Base-by-base conservation (phyloP, 495 filamentous ascomycete species). In the Hypoxylon fuscum region DNA sequence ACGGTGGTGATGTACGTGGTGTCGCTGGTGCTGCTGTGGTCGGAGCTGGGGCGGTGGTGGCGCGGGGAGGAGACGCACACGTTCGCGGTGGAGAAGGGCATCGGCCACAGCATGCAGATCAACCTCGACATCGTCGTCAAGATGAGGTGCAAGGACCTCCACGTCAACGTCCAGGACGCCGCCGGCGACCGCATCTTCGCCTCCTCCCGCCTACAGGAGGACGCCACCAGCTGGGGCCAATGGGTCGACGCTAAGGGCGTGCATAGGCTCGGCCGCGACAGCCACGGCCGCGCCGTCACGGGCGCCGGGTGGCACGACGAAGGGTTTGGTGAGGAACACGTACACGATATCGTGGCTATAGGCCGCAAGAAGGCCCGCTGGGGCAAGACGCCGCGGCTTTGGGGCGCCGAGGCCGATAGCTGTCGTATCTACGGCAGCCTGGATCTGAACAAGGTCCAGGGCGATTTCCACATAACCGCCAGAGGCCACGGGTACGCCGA, bases 381-480 rank as follows among this genome's bases (percentile, higher is more conserved):
- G 77, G 90, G 88, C 15, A 90, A 88, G 79, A 92, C 87, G 5
- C 92, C 92, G 11, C 79, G 78, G 53, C 61, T 93, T 57, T 80
- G 83, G 65, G 79, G 88, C 52, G 75, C 82, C 1, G 62, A 65
- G 57, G 62, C 55, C 35, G 81, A 78, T 77, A 92, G 77, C 78
- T 99, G 95, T 76, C 82, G 95, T 32, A 88, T 99, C 45, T 99
- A 85, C 69, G 95, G 95, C 1, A 94, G 87, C 58, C 74, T 99
- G 64, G 90, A 95, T 70, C 83, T 93, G 37, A 97, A 98, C 68
- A 96, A 95, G 74, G 95, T 99, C 44, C 93, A 96, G 74, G 95
- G 96, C 0, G 94, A 99, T 75, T 98, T 99, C 70, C 95, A 99
- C 70, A 96, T 99, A 66, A 99, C 94, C 10, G 96, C 96, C 2